phyloP scores from a whole-genome alignment of 2,329 filamentous ascomycete species.

The Pseudogymnoascus sp. region DNA sequence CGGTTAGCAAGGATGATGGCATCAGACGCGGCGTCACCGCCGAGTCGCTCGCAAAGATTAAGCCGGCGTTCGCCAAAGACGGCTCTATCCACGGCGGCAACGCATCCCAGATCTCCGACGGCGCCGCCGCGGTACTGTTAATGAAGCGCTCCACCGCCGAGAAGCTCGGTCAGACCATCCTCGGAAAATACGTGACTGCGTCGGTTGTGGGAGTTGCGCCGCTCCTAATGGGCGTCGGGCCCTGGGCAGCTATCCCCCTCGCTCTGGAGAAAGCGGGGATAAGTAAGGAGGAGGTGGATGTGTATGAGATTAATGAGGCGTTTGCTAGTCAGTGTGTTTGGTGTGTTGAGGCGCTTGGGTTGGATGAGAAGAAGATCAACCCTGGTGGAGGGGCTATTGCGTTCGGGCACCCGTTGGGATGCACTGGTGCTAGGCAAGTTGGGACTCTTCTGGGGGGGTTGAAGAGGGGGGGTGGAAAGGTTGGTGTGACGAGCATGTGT shows the following conservation, averaged over 20 bases:
- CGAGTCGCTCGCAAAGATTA: slow-evolving; percentile 85
- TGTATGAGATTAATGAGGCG: slow-evolving; percentile 98
- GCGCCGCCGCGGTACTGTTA: slow-evolving; percentile 85
- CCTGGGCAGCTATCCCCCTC: slow-evolving; percentile 91
- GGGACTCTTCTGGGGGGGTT: slow-evolving; percentile 87
- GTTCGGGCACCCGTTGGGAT: slow-evolving; percentile 89
- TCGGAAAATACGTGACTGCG: slow-evolving; percentile 86
- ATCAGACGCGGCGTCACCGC: slow-evolving; percentile 75
- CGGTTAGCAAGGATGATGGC: slow-evolving; percentile 79
- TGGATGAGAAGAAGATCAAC: slow-evolving; percentile 84
- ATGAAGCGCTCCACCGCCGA: slow-evolving; percentile 93
- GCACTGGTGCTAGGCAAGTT: slow-evolving; percentile 88
- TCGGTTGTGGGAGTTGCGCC: slow-evolving; percentile 84
- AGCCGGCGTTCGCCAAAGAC: slow-evolving; percentile 80
- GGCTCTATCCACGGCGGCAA: slow-evolving; percentile 95
- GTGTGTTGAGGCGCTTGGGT: slow-evolving; percentile 79
- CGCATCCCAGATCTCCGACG: slow-evolving; percentile 90
- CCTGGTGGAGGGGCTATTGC: slow-evolving; percentile 95
- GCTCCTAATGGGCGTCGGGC: slow-evolving; percentile 90
- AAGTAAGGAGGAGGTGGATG: slow-evolving; percentile 82
- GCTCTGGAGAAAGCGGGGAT: slow-evolving; percentile 83
- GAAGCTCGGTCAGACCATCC: slow-evolving; percentile 74
- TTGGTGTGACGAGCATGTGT: slow-evolving; percentile 94
- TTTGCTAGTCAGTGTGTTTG: slow-evolving; percentile 93
- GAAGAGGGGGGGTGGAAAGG: slow-evolving; percentile 70